Conservation (phyloP, 2,329 filamentous ascomycete genomes). For the Botryotinia convoluta region DNA sequence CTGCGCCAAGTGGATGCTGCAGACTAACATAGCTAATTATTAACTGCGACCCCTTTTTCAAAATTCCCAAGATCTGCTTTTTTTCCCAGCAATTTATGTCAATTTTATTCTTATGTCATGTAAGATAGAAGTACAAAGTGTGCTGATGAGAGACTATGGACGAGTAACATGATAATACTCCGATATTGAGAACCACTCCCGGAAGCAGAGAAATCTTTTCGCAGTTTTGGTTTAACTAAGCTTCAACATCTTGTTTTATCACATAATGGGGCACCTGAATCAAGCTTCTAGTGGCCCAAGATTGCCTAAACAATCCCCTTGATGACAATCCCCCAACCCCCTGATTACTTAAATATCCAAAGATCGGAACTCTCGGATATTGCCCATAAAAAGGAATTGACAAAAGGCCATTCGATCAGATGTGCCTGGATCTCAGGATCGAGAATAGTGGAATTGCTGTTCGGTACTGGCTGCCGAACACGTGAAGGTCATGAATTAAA, state of each 20-base stretch:
- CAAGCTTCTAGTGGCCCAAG: not conserved
- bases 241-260: not conserved
- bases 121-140: not conserved
- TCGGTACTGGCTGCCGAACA: not conserved
- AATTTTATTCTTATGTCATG: not conserved
- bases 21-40: not conserved
- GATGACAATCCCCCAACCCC: not conserved
- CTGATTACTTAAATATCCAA: not conserved
- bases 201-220: not conserved
- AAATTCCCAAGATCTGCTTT: not conserved
- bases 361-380: not conserved
- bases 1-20: not conserved
- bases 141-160: not conserved
- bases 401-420: not conserved
- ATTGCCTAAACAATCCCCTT: not conserved
- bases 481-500: not conserved
- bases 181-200: fast-evolving
- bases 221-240: not conserved
- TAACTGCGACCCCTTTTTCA: not conserved
- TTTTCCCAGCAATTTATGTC: not conserved
- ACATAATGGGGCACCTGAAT: not conserved
- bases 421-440: not conserved
- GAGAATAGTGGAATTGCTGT: not conserved
- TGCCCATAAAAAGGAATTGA: not conserved
- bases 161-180: not conserved